Evolutionary conservation across 352 stramenopile genomes (phyloP).

Genomic region (Phytophthora syringae): DNA sequence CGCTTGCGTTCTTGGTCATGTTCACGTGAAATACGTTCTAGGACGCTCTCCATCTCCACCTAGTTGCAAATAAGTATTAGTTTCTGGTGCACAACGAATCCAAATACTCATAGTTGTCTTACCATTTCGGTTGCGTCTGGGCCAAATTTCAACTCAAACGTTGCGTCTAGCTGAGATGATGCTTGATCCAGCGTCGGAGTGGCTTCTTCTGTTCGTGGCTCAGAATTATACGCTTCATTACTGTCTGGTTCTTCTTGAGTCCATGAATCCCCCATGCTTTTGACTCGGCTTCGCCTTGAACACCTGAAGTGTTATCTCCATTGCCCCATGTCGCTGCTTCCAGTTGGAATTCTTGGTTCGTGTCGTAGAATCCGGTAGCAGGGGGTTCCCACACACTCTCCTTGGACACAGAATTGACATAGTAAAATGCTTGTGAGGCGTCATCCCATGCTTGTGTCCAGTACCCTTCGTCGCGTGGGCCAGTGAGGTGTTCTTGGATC

Average conservation of each 20-base stretch:
- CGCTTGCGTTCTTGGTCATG: constrained; percentile 69
- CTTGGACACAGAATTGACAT: constrained; percentile 58
- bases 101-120: not conserved
- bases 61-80: constrained; percentile 7
- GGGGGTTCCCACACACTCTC: constrained; percentile 75
- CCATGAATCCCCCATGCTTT: constrained; percentile 15
- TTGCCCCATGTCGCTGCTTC: constrained; percentile 14
- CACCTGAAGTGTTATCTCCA: not conserved
- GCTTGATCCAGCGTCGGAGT: constrained; percentile 33
- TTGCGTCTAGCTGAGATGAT: constrained; percentile 39
- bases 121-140: constrained; percentile 34
- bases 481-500: constrained; percentile 68
- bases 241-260: constrained; percentile 2
- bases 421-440: constrained; percentile 62
- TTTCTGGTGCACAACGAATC: not conserved
- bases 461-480: constrained; percentile 43
- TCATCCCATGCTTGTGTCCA: constrained; percentile 81
- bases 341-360: constrained; percentile 62
- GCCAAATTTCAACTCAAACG: constrained; percentile 27
- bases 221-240: constrained; percentile 1
- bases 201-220: not conserved
- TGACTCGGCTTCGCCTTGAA: not conserved
- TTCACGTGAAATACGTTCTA: constrained; percentile 70
- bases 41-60: constrained; percentile 64
- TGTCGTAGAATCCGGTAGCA: constrained; percentile 61